Conservation (phyloP, 139 green algal genomes). For the Tetradesmus lagerheimii region DNA sequence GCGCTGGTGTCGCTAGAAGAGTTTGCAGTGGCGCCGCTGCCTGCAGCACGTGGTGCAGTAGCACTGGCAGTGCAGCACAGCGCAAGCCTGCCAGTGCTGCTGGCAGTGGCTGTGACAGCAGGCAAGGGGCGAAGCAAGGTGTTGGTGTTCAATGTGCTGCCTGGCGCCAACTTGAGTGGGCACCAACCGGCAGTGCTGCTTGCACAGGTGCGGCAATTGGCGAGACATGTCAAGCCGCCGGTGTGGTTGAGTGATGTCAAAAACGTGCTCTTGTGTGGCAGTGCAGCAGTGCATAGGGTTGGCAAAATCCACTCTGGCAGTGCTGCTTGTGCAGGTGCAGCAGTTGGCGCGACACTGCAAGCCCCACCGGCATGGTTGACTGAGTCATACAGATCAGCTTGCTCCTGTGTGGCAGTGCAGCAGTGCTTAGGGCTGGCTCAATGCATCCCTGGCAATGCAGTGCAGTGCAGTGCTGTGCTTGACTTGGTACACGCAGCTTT, state of each 20-base stretch:
- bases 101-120: slow-evolving; percentile 34
- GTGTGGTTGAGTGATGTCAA: no score
- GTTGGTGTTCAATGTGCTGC: slow-evolving; percentile 36
- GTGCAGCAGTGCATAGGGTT: not conserved
- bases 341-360: no score
- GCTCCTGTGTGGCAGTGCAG: not conserved
- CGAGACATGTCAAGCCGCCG: no score
- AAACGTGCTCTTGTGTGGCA: not conserved
- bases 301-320: no score
- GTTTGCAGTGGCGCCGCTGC: slow-evolving; percentile 42
- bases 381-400: no score
- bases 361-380: no score
- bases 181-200: slow-evolving; percentile 28
- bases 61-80: slow-evolving; percentile 40
- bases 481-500: no score
- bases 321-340: no score
- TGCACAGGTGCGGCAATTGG: slow-evolving; percentile 1
- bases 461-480: no score
- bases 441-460: no score
- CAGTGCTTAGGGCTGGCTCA: not conserved
- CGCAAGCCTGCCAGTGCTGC: slow-evolving; percentile 20
- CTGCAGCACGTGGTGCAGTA: slow-evolving; percentile 44
- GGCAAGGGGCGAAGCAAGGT: slow-evolving; percentile 41
- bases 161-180: not conserved
- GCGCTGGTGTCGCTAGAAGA: slow-evolving; percentile 28